Percentiles rank a stretch among this genome's conserved stretches.
Conservation (phyloP, 305 asterid genomes). For the Fraxinus velutina region DNA sequence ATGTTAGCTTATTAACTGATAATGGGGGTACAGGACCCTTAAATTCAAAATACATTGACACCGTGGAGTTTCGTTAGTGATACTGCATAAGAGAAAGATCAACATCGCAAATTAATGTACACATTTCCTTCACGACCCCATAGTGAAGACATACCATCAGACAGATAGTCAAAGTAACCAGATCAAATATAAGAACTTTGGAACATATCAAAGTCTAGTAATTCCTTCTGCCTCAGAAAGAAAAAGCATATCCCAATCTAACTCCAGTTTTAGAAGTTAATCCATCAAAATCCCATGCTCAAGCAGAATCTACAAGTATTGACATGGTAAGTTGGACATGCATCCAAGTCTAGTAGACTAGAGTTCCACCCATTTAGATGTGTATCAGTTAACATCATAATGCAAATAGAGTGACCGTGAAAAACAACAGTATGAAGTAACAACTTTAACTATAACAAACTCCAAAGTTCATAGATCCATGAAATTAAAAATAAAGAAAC, state of each 20-base stretch:
- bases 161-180: not conserved
- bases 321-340: too few species aligned
- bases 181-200: not conserved
- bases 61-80: not conserved
- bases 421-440: not conserved
- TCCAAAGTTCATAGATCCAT: not conserved
- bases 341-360: too few species aligned
- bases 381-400: not conserved
- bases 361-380: too few species aligned
- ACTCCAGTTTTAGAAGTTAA: too few species aligned
- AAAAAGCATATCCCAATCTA: not conserved
- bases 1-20: not conserved
- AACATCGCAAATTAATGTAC: not conserved
- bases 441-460: not conserved
- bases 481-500: not conserved
- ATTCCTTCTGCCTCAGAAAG: not conserved
- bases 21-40: not conserved
- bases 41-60: not conserved
- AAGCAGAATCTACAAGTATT: too few species aligned
- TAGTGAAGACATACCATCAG: not conserved
- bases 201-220: too few species aligned
- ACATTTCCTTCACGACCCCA: not conserved
- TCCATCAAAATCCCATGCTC: too few species aligned
- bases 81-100: not conserved
- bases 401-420: not conserved